Evolutionary conservation across 2,329 filamentous ascomycete species (phyloP), one percentile per base, ranked within the genome.

Genomic region (Diplodia sapinea): DNA sequence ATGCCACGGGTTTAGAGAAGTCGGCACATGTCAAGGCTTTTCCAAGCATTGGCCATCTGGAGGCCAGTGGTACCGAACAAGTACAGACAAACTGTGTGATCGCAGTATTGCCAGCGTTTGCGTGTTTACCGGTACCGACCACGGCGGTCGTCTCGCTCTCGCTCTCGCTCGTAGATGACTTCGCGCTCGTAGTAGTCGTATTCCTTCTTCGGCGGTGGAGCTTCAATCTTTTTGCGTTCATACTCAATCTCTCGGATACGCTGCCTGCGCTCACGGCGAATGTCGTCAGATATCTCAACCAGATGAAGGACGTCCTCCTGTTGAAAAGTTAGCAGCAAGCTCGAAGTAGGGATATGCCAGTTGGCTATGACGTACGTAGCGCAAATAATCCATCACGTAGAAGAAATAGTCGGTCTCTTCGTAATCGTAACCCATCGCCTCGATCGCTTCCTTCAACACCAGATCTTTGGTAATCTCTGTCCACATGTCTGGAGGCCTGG

Each of bases 381-480:
- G 84, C 65, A 99, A 84, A 78, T 96, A 97, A 70, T 94, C 88
- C 83, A 97, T 94, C 55, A 98, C 88, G 79, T 97, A 98, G 80
- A 91, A 98, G 79, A 93, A 96, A 70, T 86, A 87, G 65, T 93
- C 90, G 0, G 92, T 95, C 83, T 98, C 94, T 77, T 97, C 93
- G 75, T 89, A 98, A 69, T 92, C 89, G 79, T 97, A 98, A 2
- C 92, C 92, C 75, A 89, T 82, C 73, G 90, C 85, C 72, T 96
- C 90, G 71, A 98, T 91, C 20, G 95, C 95, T 76, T 97, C 93
- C 64, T 90, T 88, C 68, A 90, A 85, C 17, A 98, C 92, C 43
- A 98, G 81, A 72, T 97, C 94, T 80, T 96, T 97, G 55, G 94
- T 96, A 73, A 99, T 93, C 80, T 98, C 95, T 0, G 95, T 99